These are phyloP conservation scores for Bipolaris victoriae DNA, from an alignment of 2,329 filamentous ascomycete species.

Conservation along the genomic window DNA sequence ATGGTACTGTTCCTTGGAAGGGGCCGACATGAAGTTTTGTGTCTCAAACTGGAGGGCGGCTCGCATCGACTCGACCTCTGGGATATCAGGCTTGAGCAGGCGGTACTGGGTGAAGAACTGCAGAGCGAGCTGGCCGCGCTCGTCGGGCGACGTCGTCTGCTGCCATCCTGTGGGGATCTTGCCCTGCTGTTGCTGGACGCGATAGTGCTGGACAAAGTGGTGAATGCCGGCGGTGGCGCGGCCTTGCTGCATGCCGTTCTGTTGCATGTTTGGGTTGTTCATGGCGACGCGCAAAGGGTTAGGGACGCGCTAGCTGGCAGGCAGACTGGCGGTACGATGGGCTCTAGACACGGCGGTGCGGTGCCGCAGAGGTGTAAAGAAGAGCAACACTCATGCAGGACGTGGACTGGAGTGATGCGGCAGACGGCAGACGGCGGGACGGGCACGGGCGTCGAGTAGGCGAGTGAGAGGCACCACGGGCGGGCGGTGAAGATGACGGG, in stretches of 20 bases:
- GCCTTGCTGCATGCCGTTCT: slow-evolving; percentile 19
- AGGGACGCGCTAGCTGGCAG: slow-evolving; percentile 10
- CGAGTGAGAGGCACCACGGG: neutral
- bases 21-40: slow-evolving; percentile 31
- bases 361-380: slow-evolving; percentile 22
- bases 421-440: slow-evolving; percentile 1
- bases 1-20: slow-evolving; percentile 42
- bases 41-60: slow-evolving; percentile 40
- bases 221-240: slow-evolving; percentile 30
- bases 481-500: slow-evolving; percentile 4
- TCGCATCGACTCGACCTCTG: slow-evolving; percentile 38
- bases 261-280: slow-evolving; percentile 45
- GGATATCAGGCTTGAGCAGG: slow-evolving; percentile 40
- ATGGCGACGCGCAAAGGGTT: slow-evolving; percentile 26
- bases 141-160: slow-evolving; percentile 38
- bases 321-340: slow-evolving; percentile 7
- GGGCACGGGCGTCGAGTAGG: slow-evolving; percentile 6
- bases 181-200: slow-evolving; percentile 32
- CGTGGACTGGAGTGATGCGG: slow-evolving; percentile 2
- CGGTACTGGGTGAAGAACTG: slow-evolving; percentile 45
- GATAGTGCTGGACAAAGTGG: slow-evolving; percentile 39
- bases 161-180: slow-evolving; percentile 44
- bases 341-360: slow-evolving; percentile 25
- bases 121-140: slow-evolving; percentile 39
- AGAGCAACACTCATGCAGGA: slow-evolving; percentile 31